These are phyloP conservation scores for Lithospermum erythrorhizon DNA, from an alignment of 257 asterid genomes.

Conservation along the genomic window DNA sequence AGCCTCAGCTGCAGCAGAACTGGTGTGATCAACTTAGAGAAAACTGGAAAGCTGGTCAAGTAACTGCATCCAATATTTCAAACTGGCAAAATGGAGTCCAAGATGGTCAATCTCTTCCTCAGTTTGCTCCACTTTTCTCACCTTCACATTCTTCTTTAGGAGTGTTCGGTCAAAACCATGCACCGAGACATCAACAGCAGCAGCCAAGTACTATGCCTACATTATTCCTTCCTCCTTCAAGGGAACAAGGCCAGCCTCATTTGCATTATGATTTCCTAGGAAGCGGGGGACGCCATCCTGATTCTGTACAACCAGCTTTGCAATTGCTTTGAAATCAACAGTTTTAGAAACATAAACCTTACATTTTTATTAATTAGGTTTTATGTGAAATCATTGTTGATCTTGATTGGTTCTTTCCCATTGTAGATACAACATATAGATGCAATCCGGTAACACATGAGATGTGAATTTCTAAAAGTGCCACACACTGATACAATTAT, in stretches of 20 bases:
- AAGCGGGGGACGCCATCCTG: constrained; percentile 20
- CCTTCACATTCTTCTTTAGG: constrained; percentile 31
- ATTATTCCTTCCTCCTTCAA: constrained; percentile 15
- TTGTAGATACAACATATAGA: not conserved
- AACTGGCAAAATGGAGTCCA: constrained; percentile 29
- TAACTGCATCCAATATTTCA: constrained; percentile 16
- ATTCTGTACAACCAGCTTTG: constrained; percentile 20
- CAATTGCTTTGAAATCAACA: constrained; percentile 34
- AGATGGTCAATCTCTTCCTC: constrained; percentile 25
- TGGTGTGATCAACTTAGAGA: constrained; percentile 21
- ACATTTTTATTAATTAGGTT: no score
- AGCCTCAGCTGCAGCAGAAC: constrained; percentile 21
- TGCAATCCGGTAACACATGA: not conserved
- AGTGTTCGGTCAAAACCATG: constrained; percentile 25
- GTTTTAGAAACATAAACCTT: constrained; percentile 16
- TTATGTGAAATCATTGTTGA: not conserved
- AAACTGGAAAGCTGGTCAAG: constrained; percentile 23
- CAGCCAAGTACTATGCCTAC: constrained; percentile 16
- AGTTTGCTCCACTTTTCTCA: constrained; percentile 35
- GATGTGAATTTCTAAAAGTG: not conserved
- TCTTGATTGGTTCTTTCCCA: constrained; percentile 7
- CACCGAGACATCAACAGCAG: constrained; percentile 33
- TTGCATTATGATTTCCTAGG: constrained; percentile 33
- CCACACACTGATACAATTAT: no score
- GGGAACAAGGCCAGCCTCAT: constrained; percentile 24